Evolutionary conservation across 2,329 filamentous ascomycete species (phyloP), one percentile per base, ranked within the genome.

Genomic region (Ascochyta fabae): DNA sequence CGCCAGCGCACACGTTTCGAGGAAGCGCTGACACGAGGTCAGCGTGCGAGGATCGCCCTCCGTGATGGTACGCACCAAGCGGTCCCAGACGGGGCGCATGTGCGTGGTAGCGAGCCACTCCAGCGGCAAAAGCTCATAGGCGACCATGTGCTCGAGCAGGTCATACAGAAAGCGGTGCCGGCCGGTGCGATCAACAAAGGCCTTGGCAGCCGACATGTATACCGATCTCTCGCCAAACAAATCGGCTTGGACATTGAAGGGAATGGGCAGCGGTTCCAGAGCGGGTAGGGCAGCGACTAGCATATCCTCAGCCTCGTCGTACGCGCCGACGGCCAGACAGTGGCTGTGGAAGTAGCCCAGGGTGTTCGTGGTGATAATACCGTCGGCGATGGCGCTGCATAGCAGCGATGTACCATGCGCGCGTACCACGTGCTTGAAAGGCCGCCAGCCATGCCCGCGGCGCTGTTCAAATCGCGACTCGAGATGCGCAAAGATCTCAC

Each of bases 401-500:
- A 80, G 24, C 10, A 77, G 51, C 9, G 70, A 65, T 2, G 79
- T 68, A 1, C 69, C 76, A 65, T 80, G 78, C 22, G 77, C 74
- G 26, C 77, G 65, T 4, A 79, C 75, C 1, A 78, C 70, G 23
- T 77, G 70, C 26, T 74, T 74, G 45, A 80, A 70, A 1, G 69
- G 68, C 5, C 68, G 62, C 76, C 78, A 80, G 19, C 74, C 76
- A 24, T 69, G 62, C 13, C 70, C 72, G 13, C 58, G 46, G 4
- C 60, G 52, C 26, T 71, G 67, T 43, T 75, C 75, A 47, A 77
- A 72, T 3, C 60, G 59, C 10, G 64, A 56, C 48, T 79, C 77
- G 5, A 80, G 66, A 16, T 79, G 69, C 12, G 68, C 64, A 56
- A 79, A 79, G 8, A 79, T 65, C 26, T 77, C 75, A 15, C 65